Evolutionary conservation across 176 grass and related monocot species (phyloP).

Genomic region (Dendrocalamus sinicus): DNA sequence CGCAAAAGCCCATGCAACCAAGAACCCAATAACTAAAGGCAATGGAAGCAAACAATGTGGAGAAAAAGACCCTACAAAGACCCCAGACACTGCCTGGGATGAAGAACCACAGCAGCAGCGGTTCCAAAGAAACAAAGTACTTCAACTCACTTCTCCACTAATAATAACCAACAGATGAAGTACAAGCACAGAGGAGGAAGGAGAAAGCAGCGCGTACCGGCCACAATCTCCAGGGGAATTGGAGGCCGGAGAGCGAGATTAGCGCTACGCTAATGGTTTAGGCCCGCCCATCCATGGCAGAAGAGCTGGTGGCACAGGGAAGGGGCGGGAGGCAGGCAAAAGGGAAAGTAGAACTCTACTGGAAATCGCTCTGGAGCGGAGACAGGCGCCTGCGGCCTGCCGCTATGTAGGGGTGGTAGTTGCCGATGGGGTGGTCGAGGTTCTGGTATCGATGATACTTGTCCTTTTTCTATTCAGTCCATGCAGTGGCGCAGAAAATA

Average conservation of each 20-base stretch:
- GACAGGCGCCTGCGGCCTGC: too few species aligned
- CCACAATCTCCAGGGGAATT: background rate
- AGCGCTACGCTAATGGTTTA: background rate
- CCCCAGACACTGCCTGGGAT: too few species aligned
- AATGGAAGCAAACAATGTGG: background rate
- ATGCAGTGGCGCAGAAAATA: too few species aligned
- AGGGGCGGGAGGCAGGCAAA: too few species aligned
- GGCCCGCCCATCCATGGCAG: background rate
- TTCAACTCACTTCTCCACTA: background rate
- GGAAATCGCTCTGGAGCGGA: too few species aligned
- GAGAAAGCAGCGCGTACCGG: background rate
- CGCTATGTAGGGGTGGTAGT: too few species aligned
- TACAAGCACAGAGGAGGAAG: background rate
- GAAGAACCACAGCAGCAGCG: background rate
- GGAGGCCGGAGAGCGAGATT: background rate
- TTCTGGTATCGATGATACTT: too few species aligned
- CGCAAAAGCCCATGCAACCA: background rate
- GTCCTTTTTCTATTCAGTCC: too few species aligned
- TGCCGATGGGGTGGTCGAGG: too few species aligned
- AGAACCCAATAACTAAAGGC: background rate
- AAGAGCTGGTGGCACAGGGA: background rate
- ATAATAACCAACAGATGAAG: background rate
- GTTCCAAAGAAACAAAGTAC: background rate
- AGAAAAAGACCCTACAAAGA: background rate
- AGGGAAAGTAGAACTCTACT: too few species aligned